Base-by-base conservation (phyloP, 371 early-diverging fungal genomes). In the Actinomortierella wolfii region DNA sequence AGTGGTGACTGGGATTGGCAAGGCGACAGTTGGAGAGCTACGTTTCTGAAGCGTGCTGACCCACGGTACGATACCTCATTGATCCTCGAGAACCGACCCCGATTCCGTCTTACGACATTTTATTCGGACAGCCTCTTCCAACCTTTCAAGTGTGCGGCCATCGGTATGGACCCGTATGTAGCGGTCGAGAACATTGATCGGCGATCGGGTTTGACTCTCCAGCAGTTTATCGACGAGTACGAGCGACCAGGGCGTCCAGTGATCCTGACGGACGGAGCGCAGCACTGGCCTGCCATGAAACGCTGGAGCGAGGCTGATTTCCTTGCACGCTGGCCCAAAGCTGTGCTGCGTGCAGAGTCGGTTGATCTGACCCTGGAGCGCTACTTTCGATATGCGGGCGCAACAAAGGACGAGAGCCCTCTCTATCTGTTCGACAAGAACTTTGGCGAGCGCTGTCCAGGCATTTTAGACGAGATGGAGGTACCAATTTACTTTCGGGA, bases 351-450 rank as follows among this genome's bases (percentile, higher is more conserved):
- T 13, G 90, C 90, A 4, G 90, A 90, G 61, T 82, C 85, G 0
- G 79, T 87, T 20, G 80, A 86, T 54, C 68, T 86, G 45, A 71
- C 77, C 8, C 71, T 88, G 44, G 48, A 51, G 13, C 70, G 82
- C 28, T 90, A 90, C 57, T 68, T 74, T 48, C 28, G 60, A 4
- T 90, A 90, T 59, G 67, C 83, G 7, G 28, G 55, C 17, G 55
- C 67, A 0, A 74, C 67, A 11, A 56, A 56, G 41, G 83, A 83
- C 44, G 86, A 88, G 61, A 70, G 84, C 34, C 90, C 89, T 6
- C 52, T 90, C 14, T 90, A 90, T 52, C 59, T 90, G 54, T 90
- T 90, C 70, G 90, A 90, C 75, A 86, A 86, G 66, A 62, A 79
- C 29, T 86, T 87, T 69, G 78, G 68, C 4, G 68, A 76, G 8